A percentile compares a stretch with the other conserved stretches of the same genome.
phyloP scores from a whole-genome alignment of 2,329 filamentous ascomycete genomes.

The Colletotrichum echinochloae region DNA sequence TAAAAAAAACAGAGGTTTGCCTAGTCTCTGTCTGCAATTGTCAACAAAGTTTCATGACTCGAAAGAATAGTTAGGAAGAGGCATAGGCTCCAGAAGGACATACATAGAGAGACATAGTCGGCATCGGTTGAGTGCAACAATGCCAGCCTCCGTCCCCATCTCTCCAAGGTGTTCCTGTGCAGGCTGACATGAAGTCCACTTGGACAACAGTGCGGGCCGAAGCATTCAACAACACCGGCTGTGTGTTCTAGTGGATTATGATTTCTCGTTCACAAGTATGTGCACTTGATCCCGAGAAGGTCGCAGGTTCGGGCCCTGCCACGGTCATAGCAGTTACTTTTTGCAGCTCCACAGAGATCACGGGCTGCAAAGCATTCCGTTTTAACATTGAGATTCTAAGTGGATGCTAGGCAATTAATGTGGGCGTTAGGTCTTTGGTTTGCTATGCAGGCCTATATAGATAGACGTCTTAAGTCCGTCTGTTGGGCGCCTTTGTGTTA shows the following conservation, averaged over 20 bases:
- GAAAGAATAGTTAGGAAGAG: neutral
- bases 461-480: neutral
- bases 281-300: constrained; percentile 25
- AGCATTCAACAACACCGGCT: neutral
- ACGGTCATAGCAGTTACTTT: constrained; percentile 17
- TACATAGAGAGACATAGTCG: neutral
- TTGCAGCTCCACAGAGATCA: too few species aligned
- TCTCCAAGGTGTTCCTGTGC: neutral
- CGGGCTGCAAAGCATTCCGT: too few species aligned
- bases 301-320: constrained; percentile 32
- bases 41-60: too few species aligned
- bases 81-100: neutral
- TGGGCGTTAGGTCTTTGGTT: too few species aligned
- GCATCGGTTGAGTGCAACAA: too few species aligned
- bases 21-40: too few species aligned
- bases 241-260: constrained; percentile 30
- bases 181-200: neutral
- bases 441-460: neutral
- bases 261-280: constrained; percentile 29
- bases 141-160: neutral
- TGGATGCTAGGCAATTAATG: neutral
- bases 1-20: neutral
- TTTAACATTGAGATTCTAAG: neutral
- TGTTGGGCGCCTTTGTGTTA: too few species aligned
- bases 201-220: rapidly evolving